Evolutionary conservation across 2,329 filamentous ascomycete genomes (phyloP), one percentile per base, ranked within the genome.

Genomic region (Monosporascus sp.): DNA sequence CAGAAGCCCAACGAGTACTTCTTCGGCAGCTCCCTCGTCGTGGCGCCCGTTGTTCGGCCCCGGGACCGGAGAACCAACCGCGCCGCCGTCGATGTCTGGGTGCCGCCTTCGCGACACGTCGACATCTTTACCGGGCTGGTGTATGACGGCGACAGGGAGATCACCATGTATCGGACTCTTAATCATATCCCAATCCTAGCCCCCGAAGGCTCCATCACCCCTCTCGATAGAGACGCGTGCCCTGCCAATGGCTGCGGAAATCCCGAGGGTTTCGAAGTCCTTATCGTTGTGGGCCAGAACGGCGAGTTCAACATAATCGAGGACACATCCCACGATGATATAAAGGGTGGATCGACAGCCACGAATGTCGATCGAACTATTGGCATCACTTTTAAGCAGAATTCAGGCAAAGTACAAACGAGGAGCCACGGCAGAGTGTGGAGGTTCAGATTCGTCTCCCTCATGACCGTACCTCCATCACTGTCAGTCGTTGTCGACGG

Each of bases 111-210:
- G 4, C 72, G 75, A 0, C 78, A 77, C 50, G 75, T 83, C 1
- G 83, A 86, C 64, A 75, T 84, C 48, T 81, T 84, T 64, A 79
- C 75, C 0, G 80, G 80, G 3, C 66, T 74, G 0, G 72, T 82
- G 2, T 86, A 86, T 60, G 77, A 82, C 53, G 81, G 80, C 2
- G 73, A 78, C 54, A 73, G 81, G 3, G 71, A 76, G 51, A 60
- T 85, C 15, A 72, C 66, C 47, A 63, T 85, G 50, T 76, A 79
- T 57, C 74, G 83, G 9, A 64, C 68, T 0, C 67, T 86, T 0
- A 60, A 74, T 18, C 64, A 72, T 24, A 72, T 76, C 35, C 83
- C 83, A 0, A 77, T 84, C 0, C 69, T 86, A 15, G 75, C 79
- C 2, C 66, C 66, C 0, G 76, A 83, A 61, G 83, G 83, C 0